Conservation (phyloP, 129 eudicot species). For the Chrysanthemum lavandulifolium region DNA sequence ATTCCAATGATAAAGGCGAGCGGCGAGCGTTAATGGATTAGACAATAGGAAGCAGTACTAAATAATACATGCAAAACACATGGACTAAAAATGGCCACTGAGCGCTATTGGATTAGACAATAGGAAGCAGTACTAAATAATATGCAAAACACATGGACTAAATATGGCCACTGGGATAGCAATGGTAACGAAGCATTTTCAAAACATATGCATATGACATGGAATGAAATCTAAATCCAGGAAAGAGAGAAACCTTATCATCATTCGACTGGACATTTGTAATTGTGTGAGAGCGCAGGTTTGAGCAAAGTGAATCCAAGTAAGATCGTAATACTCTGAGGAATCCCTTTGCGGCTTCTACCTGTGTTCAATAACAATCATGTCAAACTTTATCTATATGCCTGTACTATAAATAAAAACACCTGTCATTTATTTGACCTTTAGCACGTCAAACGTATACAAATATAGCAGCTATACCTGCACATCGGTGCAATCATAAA, state of each 20-base stretch:
- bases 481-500: conserved; percentile 80
- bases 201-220: not conserved
- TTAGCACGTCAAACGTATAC: not conserved
- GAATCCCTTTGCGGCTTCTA: conserved; percentile 89
- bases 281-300: conserved; percentile 93
- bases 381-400: conserved; percentile 7
- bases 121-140: no score
- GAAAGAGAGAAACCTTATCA: conserved; percentile 64
- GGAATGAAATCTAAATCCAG: not conserved
- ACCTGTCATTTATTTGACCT: not conserved
- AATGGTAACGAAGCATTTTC: conserved; percentile 1
- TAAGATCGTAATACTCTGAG: conserved; percentile 67
- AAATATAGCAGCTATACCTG: conserved; percentile 50
- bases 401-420: conserved; percentile 1
- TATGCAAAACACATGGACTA: no score
- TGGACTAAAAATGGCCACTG: not conserved
- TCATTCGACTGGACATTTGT: conserved; percentile 97
- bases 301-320: conserved; percentile 85
- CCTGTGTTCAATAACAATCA: conserved; percentile 49
- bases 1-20: no score
- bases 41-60: no score
- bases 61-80: no score
- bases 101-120: no score
- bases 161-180: not conserved
- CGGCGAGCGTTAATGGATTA: no score